Evolutionary conservation across 2,329 filamentous ascomycete genomes (phyloP).

Genomic region (Incumbomyces lentus): DNA sequence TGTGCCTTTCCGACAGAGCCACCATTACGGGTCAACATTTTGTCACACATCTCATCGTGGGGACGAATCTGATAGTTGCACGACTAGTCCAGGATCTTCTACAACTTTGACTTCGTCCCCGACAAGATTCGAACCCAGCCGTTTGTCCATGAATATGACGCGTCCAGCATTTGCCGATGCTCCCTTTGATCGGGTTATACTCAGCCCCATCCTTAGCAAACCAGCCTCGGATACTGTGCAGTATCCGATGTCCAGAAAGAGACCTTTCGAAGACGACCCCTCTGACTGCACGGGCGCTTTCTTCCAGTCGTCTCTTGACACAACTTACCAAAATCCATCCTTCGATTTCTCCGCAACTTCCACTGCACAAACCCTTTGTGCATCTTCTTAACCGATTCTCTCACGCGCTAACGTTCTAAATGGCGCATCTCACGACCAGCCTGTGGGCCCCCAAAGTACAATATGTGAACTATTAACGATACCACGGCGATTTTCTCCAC

Average conservation of each 20-base stretch:
- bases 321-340: slow-evolving; percentile 6
- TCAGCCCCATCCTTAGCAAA: slow-evolving; percentile 16
- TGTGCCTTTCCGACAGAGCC: slow-evolving; percentile 9
- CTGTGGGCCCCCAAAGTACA: too few relatives aligned
- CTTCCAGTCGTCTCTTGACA: slow-evolving; percentile 11
- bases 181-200: slow-evolving; percentile 12
- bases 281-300: slow-evolving; percentile 9
- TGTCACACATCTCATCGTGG: slow-evolving; percentile 13
- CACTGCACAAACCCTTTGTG: slow-evolving; percentile 17
- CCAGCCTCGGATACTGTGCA: slow-evolving; percentile 14
- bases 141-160: slow-evolving; percentile 10
- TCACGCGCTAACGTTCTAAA: background rate
- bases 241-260: slow-evolving; percentile 11
- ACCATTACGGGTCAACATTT: slow-evolving; percentile 12
- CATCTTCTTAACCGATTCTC: slow-evolving; percentile 13
- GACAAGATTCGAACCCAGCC: slow-evolving; percentile 10
- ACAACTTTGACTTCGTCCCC: slow-evolving; percentile 9
- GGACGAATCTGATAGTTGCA: slow-evolving; percentile 10
- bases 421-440: background rate
- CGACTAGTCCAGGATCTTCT: slow-evolving; percentile 13
- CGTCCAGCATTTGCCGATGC: slow-evolving; percentile 13
- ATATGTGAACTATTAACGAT: too few relatives aligned
- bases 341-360: slow-evolving; percentile 14
- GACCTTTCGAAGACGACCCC: slow-evolving; percentile 15
- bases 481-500: too few relatives aligned